These are phyloP conservation scores for Didymella pinodella DNA, from an alignment of 2,329 filamentous ascomycete species.

Conservation along the genomic window DNA sequence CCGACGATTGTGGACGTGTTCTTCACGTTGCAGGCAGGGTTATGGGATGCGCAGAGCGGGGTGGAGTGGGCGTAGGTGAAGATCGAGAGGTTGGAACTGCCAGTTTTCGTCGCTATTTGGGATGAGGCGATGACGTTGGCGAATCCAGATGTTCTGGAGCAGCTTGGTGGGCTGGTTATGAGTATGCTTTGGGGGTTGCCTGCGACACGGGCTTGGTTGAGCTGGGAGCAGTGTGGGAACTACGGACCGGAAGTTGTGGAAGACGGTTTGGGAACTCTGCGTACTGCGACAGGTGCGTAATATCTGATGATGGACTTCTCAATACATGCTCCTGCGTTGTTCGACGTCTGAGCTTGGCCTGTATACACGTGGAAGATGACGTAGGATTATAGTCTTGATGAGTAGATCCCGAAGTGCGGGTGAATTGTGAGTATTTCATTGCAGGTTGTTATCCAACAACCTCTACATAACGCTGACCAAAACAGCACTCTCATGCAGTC, in stretches of 20 bases:
- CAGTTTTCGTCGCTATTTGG: constrained; percentile 3
- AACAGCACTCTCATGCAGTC: no score
- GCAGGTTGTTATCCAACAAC: no score
- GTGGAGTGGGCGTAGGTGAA: neutral
- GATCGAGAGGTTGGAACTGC: neutral
- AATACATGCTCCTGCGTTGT: no score
- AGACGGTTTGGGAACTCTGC: no score
- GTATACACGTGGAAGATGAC: no score
- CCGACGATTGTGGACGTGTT: constrained; percentile 6
- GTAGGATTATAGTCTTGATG: no score
- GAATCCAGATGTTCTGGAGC: constrained; percentile 23
- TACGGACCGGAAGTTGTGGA: neutral
- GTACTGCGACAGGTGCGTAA: no score
- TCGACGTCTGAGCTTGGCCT: no score
- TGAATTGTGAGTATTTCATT: no score
- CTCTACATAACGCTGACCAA: neutral
- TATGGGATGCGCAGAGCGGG: constrained; percentile 9
- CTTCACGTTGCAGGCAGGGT: constrained; percentile 22
- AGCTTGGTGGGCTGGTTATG: constrained; percentile 28
- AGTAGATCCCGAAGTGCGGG: no score
- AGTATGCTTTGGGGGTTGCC: constrained; percentile 23
- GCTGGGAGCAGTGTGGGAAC: neutral
- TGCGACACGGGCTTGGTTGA: constrained; percentile 20
- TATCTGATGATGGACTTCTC: no score
- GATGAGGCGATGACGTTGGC: constrained; percentile 9